Conservation (phyloP, 768 basidiomycete species). For the Exsudoporus frostii region DNA sequence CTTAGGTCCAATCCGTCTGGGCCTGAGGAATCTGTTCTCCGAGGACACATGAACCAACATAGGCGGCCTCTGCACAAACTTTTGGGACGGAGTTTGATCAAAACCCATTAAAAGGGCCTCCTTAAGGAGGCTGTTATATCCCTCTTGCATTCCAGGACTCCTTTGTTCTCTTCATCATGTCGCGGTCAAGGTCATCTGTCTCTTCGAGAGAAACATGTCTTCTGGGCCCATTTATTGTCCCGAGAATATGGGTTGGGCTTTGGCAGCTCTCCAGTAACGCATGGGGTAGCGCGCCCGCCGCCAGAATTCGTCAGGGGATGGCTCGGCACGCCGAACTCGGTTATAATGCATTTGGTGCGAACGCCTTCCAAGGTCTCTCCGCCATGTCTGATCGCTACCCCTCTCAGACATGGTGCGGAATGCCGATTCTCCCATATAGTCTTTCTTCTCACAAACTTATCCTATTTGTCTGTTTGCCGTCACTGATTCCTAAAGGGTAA, state of each 20-base stretch:
- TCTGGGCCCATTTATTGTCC: conserved; percentile 54
- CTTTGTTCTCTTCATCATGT: conserved; percentile 20
- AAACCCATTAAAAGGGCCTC: conserved; percentile 19
- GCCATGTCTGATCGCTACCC: conserved; percentile 5
- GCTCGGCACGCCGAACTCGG: conserved; percentile 54
- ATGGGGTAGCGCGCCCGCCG: conserved; percentile 72
- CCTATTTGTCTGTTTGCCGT: conserved; percentile 2
- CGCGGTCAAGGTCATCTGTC: conserved; percentile 8
- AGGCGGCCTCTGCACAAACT: conserved; percentile 4
- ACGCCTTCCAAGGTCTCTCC: conserved; percentile 7
- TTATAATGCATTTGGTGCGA: conserved; percentile 46
- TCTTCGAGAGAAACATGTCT: conserved; percentile 42
- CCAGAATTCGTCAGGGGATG: conserved; percentile 69
- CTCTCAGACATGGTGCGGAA: conserved; percentile 54
- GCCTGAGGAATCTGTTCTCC: conserved; percentile 7
- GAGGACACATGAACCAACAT: not conserved
- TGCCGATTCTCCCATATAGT: conserved; percentile 1
- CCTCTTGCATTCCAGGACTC: conserved; percentile 4
- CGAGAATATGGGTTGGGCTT: conserved; percentile 73
- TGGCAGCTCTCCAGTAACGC: conserved; percentile 88
- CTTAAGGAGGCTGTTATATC: conserved; percentile 1
- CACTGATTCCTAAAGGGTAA: conserved; percentile 25
- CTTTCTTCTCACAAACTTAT: conserved; percentile 16
- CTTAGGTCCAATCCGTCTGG: conserved; percentile 3
- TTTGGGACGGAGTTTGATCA: conserved; percentile 35